Percentiles rank a stretch among this genome's conserved stretches.
These are phyloP conservation scores for Solanum peruvianum DNA, from an alignment of 257 asterid genomes.

Conservation along the genomic window DNA sequence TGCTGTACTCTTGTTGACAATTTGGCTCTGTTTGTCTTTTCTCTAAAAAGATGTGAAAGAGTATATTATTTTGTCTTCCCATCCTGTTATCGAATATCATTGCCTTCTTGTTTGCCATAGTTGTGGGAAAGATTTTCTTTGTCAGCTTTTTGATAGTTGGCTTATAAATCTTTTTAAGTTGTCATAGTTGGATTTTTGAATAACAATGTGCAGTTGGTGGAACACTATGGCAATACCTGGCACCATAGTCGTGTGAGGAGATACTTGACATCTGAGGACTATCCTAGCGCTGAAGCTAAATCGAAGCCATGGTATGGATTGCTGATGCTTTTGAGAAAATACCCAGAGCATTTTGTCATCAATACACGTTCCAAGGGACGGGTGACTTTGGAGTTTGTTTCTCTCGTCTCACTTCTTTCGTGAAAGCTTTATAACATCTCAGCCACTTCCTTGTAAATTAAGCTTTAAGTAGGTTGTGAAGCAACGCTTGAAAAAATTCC, in stretches of 20 bases:
- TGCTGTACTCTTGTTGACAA: background rate
- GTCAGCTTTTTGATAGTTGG: background rate
- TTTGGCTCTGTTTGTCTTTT: background rate
- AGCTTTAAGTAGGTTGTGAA: background rate
- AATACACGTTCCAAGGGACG: constrained; percentile 86
- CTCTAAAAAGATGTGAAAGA: background rate
- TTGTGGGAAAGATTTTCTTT: background rate
- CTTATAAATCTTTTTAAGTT: background rate
- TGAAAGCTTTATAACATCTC: constrained; percentile 13
- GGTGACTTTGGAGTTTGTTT: constrained; percentile 60
- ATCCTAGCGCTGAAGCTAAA: constrained; percentile 46
- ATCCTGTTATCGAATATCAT: background rate
- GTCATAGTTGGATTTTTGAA: background rate
- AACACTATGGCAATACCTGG: constrained; percentile 63
- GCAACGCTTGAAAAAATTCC: background rate
- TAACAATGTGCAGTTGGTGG: constrained; percentile 48
- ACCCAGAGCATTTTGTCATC: constrained; percentile 88
- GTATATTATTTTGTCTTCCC: background rate
- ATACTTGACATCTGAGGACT: constrained; percentile 73
- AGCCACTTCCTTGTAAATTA: background rate
- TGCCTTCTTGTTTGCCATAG: background rate
- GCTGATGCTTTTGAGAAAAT: constrained; percentile 73
- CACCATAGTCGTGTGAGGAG: constrained; percentile 82
- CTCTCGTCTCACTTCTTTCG: constrained; percentile 74
- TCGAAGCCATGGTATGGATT: constrained; percentile 92